Percentiles rank a stretch among this genome's conserved stretches.
phyloP scores from a whole-genome alignment of 2,329 filamentous ascomycete species.

The Lachnellula occidentalis region DNA sequence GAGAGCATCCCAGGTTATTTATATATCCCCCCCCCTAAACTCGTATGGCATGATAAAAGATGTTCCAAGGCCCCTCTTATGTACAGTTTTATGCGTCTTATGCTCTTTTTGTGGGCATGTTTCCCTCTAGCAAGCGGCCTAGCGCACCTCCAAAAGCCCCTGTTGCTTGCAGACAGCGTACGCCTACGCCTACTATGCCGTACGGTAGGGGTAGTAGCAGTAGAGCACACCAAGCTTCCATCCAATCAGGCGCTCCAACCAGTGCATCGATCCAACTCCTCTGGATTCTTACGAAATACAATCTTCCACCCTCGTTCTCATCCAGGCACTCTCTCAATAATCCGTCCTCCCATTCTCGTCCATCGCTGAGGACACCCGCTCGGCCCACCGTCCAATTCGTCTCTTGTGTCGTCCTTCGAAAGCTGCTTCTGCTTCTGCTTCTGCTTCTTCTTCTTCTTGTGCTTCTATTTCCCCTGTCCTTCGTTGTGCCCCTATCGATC shows the following conservation, averaged over 20 bases:
- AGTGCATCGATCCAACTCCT: too few species aligned
- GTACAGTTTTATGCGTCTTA: too few species aligned
- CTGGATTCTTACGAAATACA: too few species aligned
- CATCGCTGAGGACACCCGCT: background rate
- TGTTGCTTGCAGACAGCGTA: too few species aligned
- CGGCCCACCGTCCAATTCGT: background rate
- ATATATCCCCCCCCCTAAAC: background rate
- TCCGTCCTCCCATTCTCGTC: background rate
- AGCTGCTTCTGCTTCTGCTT: background rate
- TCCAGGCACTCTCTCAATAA: background rate
- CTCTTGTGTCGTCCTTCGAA: background rate
- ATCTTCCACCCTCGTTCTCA: background rate
- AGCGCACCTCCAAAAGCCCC: too few species aligned
- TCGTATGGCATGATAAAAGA: background rate
- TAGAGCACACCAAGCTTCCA: too few species aligned
- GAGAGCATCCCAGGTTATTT: too few species aligned
- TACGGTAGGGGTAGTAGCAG: too few species aligned
- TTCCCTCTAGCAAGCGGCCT: too few species aligned
- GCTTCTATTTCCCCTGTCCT: slow-evolving; percentile 15
- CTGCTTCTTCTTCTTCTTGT: slow-evolving; percentile 5
- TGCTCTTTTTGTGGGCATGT: too few species aligned
- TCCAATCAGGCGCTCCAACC: too few species aligned
- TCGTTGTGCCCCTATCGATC: slow-evolving; percentile 12
- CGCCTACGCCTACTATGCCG: too few species aligned
- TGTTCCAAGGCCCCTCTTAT: background rate